Evolutionary conservation across 495 filamentous ascomycete species (phyloP), one percentile per base, ranked within the genome.

Genomic region (Daldinia grandis): DNA sequence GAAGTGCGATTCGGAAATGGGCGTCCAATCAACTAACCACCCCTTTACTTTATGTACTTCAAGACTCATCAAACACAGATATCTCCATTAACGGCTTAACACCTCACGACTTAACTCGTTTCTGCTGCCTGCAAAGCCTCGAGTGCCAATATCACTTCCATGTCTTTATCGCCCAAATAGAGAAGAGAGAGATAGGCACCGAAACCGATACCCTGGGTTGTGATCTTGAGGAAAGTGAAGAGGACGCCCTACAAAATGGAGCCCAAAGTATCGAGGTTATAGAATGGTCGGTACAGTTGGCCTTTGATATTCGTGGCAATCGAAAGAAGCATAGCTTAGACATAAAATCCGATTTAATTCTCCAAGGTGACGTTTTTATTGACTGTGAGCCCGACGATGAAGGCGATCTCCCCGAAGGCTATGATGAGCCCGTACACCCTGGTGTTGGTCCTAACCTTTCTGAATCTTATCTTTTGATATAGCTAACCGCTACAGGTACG

Each of bases 111-210:
- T 14, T 40, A 12, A 37, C 37, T 15, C 57, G 58, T 17, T 62
- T 62, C 5, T 28, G n/a, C 28, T 44, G 21, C 30, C 3, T 68
- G 19, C 49, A 49, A 57, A 24, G 30, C 1, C 58, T 68, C 33
- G 49, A 62, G 30, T 27, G 19, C 10, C 58, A 37, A 6, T 62
- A n/a, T 27, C 28, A 19, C 19, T 68, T 68, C 21, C 55, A 57
- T 50, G 38, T 62, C 38, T 68, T 62, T 21, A 37, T 62, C 17
- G 38, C 28, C 15, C 25, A 68, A 6, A 37, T 62, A 10, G 65
- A 62, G 38, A 61, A 54, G 24, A 10, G 24, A 44, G 57, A 58
- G 24, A 30, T 54, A 42, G 56, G 47, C 8, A 24, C 33, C 15
- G n/a, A 21, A 15, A 6, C 15, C 19, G 35, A 55, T 4, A 4